phyloP scores from a whole-genome alignment of 768 basidiomycete species.

The Lentinula boryana region DNA sequence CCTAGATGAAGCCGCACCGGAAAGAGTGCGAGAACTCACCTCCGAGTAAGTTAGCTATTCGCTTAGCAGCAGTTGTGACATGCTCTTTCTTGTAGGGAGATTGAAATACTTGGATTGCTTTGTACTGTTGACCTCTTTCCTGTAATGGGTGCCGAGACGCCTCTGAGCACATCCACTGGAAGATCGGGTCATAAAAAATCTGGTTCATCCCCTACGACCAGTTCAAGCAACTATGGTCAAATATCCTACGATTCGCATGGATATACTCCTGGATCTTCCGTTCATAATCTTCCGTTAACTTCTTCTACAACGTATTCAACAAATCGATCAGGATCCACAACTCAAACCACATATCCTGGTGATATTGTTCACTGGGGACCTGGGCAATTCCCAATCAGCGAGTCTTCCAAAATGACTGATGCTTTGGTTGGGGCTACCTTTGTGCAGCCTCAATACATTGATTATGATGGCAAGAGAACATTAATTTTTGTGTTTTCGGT shows the following conservation, averaged over 20 bases:
- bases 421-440: constrained; percentile 58
- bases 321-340: background rate
- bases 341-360: constrained; percentile 2
- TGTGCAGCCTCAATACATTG: constrained; percentile 48
- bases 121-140: constrained; percentile 79
- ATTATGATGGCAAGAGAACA: constrained; percentile 49
- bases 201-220: constrained; percentile 7
- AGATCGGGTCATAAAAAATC: background rate
- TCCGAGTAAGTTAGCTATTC: constrained; percentile 34
- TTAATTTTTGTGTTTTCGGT: constrained; percentile 65
- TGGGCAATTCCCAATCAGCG: constrained; percentile 33
- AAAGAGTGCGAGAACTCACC: constrained; percentile 25
- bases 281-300: constrained; percentile 13
- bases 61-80: constrained; percentile 1
- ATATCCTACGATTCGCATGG: background rate
- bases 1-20: constrained; percentile 28
- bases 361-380: constrained; percentile 36
- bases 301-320: background rate
- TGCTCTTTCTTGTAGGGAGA: constrained; percentile 34
- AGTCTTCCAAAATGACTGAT: constrained; percentile 45
- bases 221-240: background rate
- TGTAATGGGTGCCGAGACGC: constrained; percentile 27
- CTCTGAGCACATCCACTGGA: constrained; percentile 16
- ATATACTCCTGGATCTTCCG: constrained; percentile 6
- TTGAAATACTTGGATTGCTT: constrained; percentile 60